phyloP scores from a whole-genome alignment of 805 yeast species.

The Phaffomyces thermotolerans region DNA sequence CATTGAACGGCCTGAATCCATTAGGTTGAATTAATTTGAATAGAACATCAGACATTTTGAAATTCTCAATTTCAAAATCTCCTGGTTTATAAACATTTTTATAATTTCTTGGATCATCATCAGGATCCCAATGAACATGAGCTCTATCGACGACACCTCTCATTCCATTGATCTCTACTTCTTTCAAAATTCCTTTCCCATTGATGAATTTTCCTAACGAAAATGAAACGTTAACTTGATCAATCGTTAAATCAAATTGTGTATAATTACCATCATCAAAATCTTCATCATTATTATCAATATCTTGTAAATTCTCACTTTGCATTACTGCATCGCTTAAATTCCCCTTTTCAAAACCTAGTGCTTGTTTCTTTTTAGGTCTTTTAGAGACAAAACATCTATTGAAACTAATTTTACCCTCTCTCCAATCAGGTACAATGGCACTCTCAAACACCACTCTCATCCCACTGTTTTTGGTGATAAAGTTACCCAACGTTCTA shows the following conservation, averaged over 20 bases:
- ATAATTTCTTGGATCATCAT: conserved; percentile 78
- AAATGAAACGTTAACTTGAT: conserved; percentile 71
- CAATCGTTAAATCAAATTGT: conserved; percentile 87
- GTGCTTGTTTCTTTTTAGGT: conserved; percentile 47
- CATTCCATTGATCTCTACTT: conserved; percentile 72
- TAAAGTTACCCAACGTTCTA: conserved; percentile 66
- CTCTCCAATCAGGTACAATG: conserved; percentile 89
- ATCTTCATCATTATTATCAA: conserved; percentile 16
- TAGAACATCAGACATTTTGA: conserved; percentile 76
- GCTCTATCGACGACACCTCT: conserved; percentile 92
- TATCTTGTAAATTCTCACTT: conserved; percentile 13
- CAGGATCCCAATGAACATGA: conserved; percentile 74
- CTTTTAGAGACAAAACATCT: conserved; percentile 82
- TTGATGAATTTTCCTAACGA: conserved; percentile 83
- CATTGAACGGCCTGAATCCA: conserved; percentile 74
- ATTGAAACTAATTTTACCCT: conserved; percentile 75
- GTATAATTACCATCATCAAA: conserved; percentile 90
- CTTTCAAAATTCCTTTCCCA: conserved; percentile 82
- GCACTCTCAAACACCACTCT: conserved; percentile 89
- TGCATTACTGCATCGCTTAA: conserved; percentile 64
- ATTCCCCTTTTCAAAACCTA: conserved; percentile 59
- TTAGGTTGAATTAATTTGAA: conserved; percentile 78
- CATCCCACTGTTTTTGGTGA: conserved; percentile 76
- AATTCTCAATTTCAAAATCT: conserved; percentile 85
- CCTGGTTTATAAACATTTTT: conserved; percentile 71